phyloP scores from a whole-genome alignment of 116 monocot species.

The Dioscorea cayenensis region DNA sequence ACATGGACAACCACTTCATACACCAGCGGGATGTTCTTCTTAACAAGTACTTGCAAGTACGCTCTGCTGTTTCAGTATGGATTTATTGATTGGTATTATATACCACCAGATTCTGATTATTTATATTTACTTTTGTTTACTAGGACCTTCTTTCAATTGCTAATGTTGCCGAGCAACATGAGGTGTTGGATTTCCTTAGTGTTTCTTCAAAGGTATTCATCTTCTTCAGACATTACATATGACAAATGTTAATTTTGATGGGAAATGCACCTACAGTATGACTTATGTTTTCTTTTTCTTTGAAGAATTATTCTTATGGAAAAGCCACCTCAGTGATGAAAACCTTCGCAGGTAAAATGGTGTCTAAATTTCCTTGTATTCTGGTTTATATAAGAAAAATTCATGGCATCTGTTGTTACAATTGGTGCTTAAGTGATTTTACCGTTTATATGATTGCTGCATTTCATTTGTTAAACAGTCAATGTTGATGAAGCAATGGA shows the following conservation, averaged over 20 bases:
- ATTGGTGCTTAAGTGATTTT: background rate
- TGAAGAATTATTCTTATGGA: conserved; percentile 94
- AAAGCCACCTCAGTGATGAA: conserved; percentile 97
- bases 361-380: background rate
- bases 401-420: too few species aligned
- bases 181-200: conserved; percentile 98
- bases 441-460: background rate
- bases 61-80: conserved; percentile 4
- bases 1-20: conserved; percentile 92
- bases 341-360: conserved; percentile 77
- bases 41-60: conserved; percentile 97
- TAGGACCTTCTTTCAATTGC: conserved; percentile 89
- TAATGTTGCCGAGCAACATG: conserved; percentile 96
- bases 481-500: conserved; percentile 99
- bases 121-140: conserved; percentile 2
- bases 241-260: background rate
- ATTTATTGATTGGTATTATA: background rate
- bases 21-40: conserved; percentile 91
- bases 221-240: background rate
- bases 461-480: conserved; percentile 38
- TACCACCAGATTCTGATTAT: background rate
- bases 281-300: conserved; percentile 10
- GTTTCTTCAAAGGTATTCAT: conserved; percentile 64
- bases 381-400: background rate
- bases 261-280: background rate